Conservation (phyloP, 805 yeast genomes). For the Monosporozyma solicola region DNA sequence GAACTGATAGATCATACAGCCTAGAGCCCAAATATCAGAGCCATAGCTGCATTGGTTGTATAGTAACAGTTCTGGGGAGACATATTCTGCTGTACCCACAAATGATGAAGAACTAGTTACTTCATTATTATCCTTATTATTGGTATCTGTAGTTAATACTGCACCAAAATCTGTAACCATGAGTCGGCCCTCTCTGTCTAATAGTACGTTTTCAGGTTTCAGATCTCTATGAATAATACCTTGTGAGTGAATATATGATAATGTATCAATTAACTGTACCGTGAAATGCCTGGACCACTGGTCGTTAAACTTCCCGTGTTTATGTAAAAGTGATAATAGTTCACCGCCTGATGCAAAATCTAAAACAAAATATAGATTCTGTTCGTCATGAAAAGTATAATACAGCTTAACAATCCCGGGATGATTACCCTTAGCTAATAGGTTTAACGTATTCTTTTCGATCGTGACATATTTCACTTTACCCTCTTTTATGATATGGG, state of each 20-base stretch:
- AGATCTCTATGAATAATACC: constrained; percentile 91
- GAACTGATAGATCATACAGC: constrained; percentile 79
- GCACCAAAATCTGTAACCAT: constrained; percentile 97
- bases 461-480: constrained; percentile 94
- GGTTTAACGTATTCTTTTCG: constrained; percentile 81
- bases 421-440: constrained; percentile 65
- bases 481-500: constrained; percentile 88
- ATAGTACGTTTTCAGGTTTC: constrained; percentile 86
- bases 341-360: constrained; percentile 97
- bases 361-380: constrained; percentile 78
- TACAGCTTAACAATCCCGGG: constrained; percentile 90
- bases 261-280: constrained; percentile 82
- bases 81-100: constrained; percentile 97
- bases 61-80: constrained; percentile 80
- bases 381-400: constrained; percentile 91
- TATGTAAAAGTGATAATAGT: constrained; percentile 66
- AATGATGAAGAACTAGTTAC: constrained; percentile 48
- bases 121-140: constrained; percentile 1
- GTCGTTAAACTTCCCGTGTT: constrained; percentile 70
- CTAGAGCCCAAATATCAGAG: constrained; percentile 90
- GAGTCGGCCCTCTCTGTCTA: constrained; percentile 76
- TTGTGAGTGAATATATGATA: constrained; percentile 76
- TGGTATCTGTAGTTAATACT: constrained; percentile 45
- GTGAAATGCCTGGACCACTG: constrained; percentile 69
- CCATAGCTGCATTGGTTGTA: constrained; percentile 74